Evolutionary conservation across 108 stramenopile genomes (phyloP).

Genomic region (Pinguiococcus pyrenoidosus): DNA sequence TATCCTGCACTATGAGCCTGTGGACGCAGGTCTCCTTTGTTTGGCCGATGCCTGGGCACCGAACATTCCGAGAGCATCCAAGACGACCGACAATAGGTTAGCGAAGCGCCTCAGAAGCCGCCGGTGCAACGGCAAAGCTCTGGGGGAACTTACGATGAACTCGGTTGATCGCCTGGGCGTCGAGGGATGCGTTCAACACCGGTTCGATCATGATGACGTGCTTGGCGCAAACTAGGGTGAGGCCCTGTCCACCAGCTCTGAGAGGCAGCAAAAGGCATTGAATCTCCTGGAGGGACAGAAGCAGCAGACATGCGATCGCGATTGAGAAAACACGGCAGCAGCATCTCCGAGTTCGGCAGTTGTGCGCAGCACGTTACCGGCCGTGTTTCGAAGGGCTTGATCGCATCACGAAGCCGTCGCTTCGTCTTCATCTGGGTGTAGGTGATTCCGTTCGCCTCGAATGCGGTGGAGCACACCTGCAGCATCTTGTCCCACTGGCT

Average conservation of each 20-base stretch:
- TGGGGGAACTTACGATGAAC: too few species aligned
- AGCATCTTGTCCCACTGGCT: constrained; percentile 71
- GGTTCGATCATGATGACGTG: constrained; percentile 74
- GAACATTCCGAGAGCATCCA: neutral
- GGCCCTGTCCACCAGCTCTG: constrained; percentile 61
- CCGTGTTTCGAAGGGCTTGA: too few species aligned
- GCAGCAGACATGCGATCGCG: too few species aligned
- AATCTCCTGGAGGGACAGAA: too few species aligned
- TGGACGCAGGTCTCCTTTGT: constrained; percentile 49
- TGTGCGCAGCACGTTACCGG: constrained; percentile 29
- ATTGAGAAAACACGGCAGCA: constrained; percentile 27
- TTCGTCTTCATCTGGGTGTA: constrained; percentile 30
- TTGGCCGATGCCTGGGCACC: constrained; percentile 61
- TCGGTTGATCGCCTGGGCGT: constrained; percentile 51
- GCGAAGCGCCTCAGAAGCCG: too few species aligned
- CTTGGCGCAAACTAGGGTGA: constrained; percentile 50
- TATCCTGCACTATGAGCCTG: constrained; percentile 54
- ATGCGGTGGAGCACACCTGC: too few species aligned
- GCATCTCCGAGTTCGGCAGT: constrained; percentile 24
- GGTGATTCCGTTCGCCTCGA: constrained; percentile 33
- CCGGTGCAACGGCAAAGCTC: too few species aligned
- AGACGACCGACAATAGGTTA: neutral
- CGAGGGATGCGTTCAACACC: constrained; percentile 51
- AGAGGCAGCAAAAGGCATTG: constrained; percentile 47
- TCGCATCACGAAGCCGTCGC: too few species aligned